A percentile compares a stretch with the other conserved stretches of the same genome.
phyloP scores from a whole-genome alignment of 2,329 filamentous ascomycete genomes.

The Knufia petricola region DNA sequence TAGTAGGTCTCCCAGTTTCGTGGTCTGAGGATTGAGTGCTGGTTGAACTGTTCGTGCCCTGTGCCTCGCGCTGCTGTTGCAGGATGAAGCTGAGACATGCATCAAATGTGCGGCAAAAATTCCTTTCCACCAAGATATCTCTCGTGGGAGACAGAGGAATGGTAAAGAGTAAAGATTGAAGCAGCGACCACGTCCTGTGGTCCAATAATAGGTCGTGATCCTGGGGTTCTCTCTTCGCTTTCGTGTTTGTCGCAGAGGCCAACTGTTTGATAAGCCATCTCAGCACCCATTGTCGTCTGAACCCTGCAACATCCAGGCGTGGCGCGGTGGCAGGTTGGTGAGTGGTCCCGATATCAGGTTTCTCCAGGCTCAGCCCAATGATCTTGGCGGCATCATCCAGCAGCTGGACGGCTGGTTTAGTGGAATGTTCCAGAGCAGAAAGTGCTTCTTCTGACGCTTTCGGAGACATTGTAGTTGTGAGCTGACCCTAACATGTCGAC shows the following conservation, averaged over 20 bases:
- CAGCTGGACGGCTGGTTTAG: constrained; percentile 30
- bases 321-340: constrained; percentile 11
- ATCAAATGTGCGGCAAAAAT: constrained; percentile 7
- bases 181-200: constrained; percentile 15
- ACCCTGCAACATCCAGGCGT: constrained; percentile 13
- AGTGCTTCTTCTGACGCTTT: constrained; percentile 17
- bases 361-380: constrained; percentile 31
- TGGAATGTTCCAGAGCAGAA: constrained; percentile 35
- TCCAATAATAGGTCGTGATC: background rate
- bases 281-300: constrained; percentile 56
- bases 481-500: background rate
- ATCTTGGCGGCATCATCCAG: constrained; percentile 36
- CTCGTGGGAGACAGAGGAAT: constrained; percentile 14
- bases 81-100: background rate
- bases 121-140: constrained; percentile 19
- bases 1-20: constrained; percentile 9
- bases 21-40: background rate
- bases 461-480: constrained; percentile 10
- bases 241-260: constrained; percentile 24
- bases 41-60: background rate
- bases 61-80: background rate
- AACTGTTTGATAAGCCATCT: constrained; percentile 57
- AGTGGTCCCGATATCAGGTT: constrained; percentile 24
- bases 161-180: constrained; percentile 13
- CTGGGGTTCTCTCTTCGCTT: no score